Percentiles rank a stretch among this genome's conserved stretches.
Evolutionary conservation across 257 asterid genomes (phyloP).

Genomic region (Ophiorrhiza pumila): DNA sequence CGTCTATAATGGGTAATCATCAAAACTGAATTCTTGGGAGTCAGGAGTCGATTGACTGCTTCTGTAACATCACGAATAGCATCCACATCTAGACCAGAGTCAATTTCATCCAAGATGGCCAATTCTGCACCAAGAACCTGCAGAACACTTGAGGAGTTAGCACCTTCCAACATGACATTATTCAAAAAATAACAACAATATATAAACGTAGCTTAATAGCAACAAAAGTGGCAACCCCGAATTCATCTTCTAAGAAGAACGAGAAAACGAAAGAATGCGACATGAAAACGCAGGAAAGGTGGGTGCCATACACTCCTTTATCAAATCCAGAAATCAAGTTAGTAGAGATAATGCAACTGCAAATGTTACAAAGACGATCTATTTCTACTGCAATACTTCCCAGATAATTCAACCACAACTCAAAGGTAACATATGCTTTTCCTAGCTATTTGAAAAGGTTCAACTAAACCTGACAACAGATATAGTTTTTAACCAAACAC

Average conservation of each 20-base stretch:
- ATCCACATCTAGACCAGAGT: conserved; percentile 97
- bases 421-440: background rate
- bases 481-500: background rate
- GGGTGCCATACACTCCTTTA: background rate
- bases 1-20: conserved; percentile 94
- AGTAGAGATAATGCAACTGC: background rate
- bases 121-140: conserved; percentile 98
- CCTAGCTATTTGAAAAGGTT: background rate
- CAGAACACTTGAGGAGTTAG: conserved; percentile 22
- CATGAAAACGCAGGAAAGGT: background rate
- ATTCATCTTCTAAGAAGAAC: background rate
- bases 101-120: conserved; percentile 90
- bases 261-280: background rate
- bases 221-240: background rate
- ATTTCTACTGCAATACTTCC: background rate
- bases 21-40: conserved; percentile 69
- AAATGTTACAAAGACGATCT: background rate
- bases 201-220: background rate
- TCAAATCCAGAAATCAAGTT: background rate
- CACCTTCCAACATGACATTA: background rate
- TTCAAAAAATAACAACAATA: background rate
- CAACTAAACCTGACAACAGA: background rate
- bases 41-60: conserved; percentile 72
- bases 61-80: conserved; percentile 91
- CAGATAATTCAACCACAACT: background rate